Evolutionary conservation across 139 green algal species (phyloP), one percentile per base, ranked within the genome.

Genomic region (Chlamydomonas sphaeroides): DNA sequence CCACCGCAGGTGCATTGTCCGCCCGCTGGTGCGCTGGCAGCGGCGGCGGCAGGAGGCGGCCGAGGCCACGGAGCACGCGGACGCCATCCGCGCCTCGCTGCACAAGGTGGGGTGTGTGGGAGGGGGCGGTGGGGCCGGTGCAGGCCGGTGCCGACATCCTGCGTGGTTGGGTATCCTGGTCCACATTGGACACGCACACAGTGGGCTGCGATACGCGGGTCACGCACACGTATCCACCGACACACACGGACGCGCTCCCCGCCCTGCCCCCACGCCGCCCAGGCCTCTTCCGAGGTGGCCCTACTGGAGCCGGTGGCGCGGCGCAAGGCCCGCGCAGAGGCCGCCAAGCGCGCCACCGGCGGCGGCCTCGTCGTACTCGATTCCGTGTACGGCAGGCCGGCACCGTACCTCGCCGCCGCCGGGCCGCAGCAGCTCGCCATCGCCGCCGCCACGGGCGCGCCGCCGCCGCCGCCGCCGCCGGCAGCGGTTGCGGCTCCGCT

Each of bases 361-460:
- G 10, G 23, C 2, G 89, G 89, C 25, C 76, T 93, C 26, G 83
- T 93, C 30, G 61, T 93, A 3, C 59, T 93, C 26, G 80, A 88
- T 30, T 87, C 89, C 6, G 85, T 80, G 42, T 93, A 93, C 73
- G 89, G 89, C n/a, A 48, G 65, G 0, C 35, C 87, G n/a, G 85
- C 79, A n/a, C 63, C 73, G 65, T 88, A 86, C 63, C 32, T 69
- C 11, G 68, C 53, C 38, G 65, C 69, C 36, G 68, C 6, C 56
- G 75, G 49, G 45, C 84, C 83, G 70, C 68, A 84, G 75, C 57
- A 78, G 68, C 61, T 66, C 10, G 61, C 53, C 33, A 36, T 56
- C 23, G 72, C 71, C 35, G 72, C n/a, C n/a, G 63, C 61, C 21
- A 42, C 15, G 33, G 53, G 62, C 23, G 56, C 56, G 56, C 18